Evolutionary conservation across 768 basidiomycete genomes (phyloP), one percentile per base, ranked within the genome.

Genomic region (Boletus pseudopeckii): DNA sequence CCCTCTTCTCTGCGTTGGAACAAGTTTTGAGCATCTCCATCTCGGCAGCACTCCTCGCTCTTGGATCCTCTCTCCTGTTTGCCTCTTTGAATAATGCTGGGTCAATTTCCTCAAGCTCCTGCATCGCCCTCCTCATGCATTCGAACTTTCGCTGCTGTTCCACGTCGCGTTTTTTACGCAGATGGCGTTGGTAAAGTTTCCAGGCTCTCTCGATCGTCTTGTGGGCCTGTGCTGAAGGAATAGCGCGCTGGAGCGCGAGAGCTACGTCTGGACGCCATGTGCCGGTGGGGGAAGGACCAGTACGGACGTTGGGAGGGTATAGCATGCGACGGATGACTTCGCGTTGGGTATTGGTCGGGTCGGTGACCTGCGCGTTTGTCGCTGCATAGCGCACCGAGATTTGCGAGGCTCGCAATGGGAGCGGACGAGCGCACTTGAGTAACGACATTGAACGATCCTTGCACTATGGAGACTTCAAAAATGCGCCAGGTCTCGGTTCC

Each of bases 151-250:
- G 79, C 53, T 76, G 74, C 56, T 90, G 67, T 64, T 92, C 88
- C 34, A 76, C 82, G 28, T 85, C 80, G 42, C 88, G 79, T 56
- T 78, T 75, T 64, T 87, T 82, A 39, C 94, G 82, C 37, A 85
- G 55, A 64, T 90, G 85, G 30, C 94, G 81, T 59, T 82, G 79
- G 72, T 92, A 84, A 11, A 98, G 78, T 48, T 85, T 74, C 89
- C 90, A 98, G 4, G 94, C 94, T 32, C 94, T 83, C 59, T 92
- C 87, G 49, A 97, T 93, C 2, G 92, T 97, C 57, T 92, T 82
- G 73, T 97, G 92, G 0, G 90, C 92, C 69, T 96, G 92, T 5
- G 78, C 81, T 4, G 90, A 91, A 13, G 92, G 91, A 48, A 97
- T 87, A n/a, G 90, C 90, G 50, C 79, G 80, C 59, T 89, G 85